phyloP scores from a whole-genome alignment of 2,329 filamentous ascomycete genomes.

The Acephala macrosclerotiorum region DNA sequence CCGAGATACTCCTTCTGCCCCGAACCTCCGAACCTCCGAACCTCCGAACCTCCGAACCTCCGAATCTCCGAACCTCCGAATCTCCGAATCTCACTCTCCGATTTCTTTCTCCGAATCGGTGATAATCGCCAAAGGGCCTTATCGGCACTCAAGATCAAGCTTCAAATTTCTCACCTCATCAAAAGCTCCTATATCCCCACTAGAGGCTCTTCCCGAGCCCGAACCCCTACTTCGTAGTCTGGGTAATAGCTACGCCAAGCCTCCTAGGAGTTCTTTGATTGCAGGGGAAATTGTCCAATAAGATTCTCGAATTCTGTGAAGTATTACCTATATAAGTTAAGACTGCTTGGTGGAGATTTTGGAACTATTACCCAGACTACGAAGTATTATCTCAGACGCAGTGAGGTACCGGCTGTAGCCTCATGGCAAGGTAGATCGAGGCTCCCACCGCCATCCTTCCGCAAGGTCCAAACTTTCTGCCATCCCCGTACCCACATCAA shows the following conservation, averaged over 20 bases:
- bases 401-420: not conserved
- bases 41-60: not conserved
- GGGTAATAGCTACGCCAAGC: no score
- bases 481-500: not conserved
- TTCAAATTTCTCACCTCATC: constrained; percentile 7
- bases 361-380: no score
- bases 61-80: not conserved
- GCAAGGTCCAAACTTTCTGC: no score
- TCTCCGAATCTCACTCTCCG: not conserved
- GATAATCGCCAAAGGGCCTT: not conserved
- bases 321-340: no score
- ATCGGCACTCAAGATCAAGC: not conserved
- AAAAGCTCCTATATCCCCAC: not conserved
- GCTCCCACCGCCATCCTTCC: not conserved
- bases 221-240: no score
- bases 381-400: not conserved
- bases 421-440: not conserved
- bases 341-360: no score
- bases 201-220: not conserved
- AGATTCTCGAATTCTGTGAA: no score
- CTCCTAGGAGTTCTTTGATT: no score
- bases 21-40: not conserved
- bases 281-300: no score
- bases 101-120: not conserved
- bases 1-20: not conserved